Evolutionary conservation across 139 green algal genomes (phyloP).

Genomic region (Picochlorum costavermella): DNA sequence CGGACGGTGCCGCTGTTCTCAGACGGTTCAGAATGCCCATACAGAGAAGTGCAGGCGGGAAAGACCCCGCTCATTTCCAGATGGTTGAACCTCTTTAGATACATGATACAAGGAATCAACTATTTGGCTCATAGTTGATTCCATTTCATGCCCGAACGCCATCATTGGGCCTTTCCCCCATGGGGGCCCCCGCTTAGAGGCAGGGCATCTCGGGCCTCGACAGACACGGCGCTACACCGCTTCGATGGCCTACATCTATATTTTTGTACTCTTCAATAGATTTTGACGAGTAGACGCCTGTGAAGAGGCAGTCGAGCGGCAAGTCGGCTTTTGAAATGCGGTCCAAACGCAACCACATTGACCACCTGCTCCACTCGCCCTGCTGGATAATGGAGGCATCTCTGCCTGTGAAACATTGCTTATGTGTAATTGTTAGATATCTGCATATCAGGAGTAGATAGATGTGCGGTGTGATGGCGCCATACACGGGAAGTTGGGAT

Average conservation of each 20-base stretch:
- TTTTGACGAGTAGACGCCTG: background rate
- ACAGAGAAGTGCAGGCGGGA: too few relatives aligned
- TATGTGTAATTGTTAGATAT: constrained; percentile 2
- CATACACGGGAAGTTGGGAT: constrained; percentile 1
- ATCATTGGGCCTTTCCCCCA: too few relatives aligned
- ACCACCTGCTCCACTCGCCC: constrained; percentile 1
- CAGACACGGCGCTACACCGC: background rate
- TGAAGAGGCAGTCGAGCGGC: background rate
- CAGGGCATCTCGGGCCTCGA: constrained; percentile 2
- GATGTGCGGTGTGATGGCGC: background rate
- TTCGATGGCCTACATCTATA: background rate
- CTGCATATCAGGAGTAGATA: constrained; percentile 1
- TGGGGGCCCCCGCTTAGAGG: too few relatives aligned
- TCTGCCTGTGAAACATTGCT: constrained; percentile 5
- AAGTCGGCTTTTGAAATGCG: constrained; percentile 2
- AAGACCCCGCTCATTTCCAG: too few relatives aligned
- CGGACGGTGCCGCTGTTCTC: too few relatives aligned
- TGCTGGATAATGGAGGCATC: constrained; percentile 1
- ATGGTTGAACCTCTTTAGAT: too few relatives aligned
- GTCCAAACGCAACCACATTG: constrained; percentile 1
- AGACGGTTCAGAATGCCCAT: too few relatives aligned
- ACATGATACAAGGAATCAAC: too few relatives aligned
- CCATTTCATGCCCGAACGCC: too few relatives aligned
- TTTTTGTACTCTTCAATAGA: background rate
- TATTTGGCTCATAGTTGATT: too few relatives aligned